Percentiles rank a stretch among this genome's conserved stretches.
Conservation (phyloP, 2,329 filamentous ascomycete genomes). For the Fusarium heterosporum region DNA sequence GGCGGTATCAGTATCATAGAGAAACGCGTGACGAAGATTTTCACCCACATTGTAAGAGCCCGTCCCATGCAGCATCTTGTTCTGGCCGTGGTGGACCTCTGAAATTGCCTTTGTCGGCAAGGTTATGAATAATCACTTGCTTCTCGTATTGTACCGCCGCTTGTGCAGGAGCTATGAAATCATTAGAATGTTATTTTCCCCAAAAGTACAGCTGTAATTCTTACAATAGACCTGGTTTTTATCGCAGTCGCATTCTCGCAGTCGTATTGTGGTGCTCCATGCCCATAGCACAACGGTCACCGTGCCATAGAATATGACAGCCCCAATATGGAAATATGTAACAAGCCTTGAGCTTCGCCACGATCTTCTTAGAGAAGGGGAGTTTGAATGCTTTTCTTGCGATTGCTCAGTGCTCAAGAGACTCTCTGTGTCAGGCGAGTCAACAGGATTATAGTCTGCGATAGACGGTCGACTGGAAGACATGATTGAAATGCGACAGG, state of each 20-base stretch:
- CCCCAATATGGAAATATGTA: not conserved
- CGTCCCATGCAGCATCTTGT: conserved; percentile 13
- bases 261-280: not conserved
- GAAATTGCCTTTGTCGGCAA: conserved; percentile 9
- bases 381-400: not conserved
- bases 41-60: not conserved
- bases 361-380: not conserved
- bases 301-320: not conserved
- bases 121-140: conserved; percentile 2
- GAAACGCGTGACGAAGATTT: too few species aligned
- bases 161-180: not conserved
- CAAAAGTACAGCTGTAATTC: not conserved
- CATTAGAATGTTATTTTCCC: not conserved
- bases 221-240: not conserved
- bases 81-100: conserved; percentile 12
- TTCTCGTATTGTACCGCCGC: not conserved
- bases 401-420: not conserved
- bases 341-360: not conserved
- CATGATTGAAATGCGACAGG: not conserved
- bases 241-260: not conserved
- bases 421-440: conserved; percentile 4
- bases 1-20: fast-evolving
- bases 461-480: not conserved
- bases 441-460: not conserved
- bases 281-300: not conserved